Evolutionary conservation across 2,329 filamentous ascomycete genomes (phyloP), one percentile per base, ranked within the genome.

Genomic region (Triangularia setosa): DNA sequence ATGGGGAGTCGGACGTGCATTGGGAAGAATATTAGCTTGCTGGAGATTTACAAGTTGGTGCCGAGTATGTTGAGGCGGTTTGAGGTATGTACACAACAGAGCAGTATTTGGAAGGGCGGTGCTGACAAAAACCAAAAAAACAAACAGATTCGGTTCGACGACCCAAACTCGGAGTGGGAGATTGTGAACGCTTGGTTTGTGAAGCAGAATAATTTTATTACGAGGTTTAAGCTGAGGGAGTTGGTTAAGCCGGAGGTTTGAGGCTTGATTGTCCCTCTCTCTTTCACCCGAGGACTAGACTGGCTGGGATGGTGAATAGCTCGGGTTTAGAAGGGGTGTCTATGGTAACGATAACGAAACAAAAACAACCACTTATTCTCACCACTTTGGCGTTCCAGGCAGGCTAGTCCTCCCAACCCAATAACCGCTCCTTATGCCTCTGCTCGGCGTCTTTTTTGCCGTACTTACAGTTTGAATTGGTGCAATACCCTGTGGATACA

Each of bases 1-100:
- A 89, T 89, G 75, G 89, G 89, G 0, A 83, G 85, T 11, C 78
- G 89, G 70, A 91, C 89, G 1, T 92, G 89, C 69, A 90, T 81
- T 77, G 90, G 90, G 54, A 87, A 86, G 80, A 88, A 88, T 65
- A 87, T 88, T 57, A 85, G 83, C 65, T 69, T 87, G 70, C 68
- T 87, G 70, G 85, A 88, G 78, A 86, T 88, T 64, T 87, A 88
- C 74, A 88, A 88, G 78, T 71, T 88, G 57, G 82, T 87, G 24
- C 85, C 85, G 48, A 83, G 78, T 62, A 71, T 91, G 71, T 73
- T 91, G 75, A 78, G 87, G 72, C 79, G 85, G 65, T 91, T 91
- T 68, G 86, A 90, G 75, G 84, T 81, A 70, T 72, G 78, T 74
- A n/a, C n/a, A n/a, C n/a, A n/a, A n/a, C n/a, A n/a, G n/a, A n/a